Evolutionary conservation across 2,329 filamentous ascomycete species (phyloP).

Genomic region (Colletotrichum siamense): DNA sequence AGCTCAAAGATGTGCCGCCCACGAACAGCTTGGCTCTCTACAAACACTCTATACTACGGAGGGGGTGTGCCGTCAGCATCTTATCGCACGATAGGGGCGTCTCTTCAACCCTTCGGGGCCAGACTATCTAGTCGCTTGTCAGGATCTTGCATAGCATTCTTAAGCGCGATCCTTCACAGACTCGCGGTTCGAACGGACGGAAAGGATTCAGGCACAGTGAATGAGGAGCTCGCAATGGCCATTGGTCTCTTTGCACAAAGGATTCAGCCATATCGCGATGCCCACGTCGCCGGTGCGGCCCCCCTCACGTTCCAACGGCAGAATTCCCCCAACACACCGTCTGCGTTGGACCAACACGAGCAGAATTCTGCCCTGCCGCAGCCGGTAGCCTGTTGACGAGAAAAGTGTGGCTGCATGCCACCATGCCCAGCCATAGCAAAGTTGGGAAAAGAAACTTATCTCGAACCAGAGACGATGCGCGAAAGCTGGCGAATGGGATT

Average conservation of each 20-base stretch:
- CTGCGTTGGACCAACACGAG: neutral
- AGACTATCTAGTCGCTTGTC: neutral
- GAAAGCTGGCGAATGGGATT: neutral
- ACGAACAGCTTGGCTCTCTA: too few relatives aligned
- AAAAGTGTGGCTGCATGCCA: constrained; percentile 12
- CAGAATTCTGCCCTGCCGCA: neutral
- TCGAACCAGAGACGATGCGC: neutral
- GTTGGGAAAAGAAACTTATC: neutral
- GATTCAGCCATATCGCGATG: neutral
- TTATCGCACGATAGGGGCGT: neutral
- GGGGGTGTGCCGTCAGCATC: neutral
- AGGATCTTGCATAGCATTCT: neutral
- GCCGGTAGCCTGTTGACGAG: neutral
- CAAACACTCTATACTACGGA: fast-evolving
- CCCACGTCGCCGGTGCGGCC: neutral
- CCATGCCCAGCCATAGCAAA: neutral
- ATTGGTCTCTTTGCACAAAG: neutral
- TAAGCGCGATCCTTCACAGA: neutral
- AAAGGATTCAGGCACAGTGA: neutral
- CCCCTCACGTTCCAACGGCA: neutral
- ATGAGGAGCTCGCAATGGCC: neutral
- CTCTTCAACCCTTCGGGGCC: neutral
- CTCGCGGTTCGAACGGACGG: neutral
- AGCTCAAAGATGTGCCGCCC: neutral
- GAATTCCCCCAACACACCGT: neutral